Percentiles rank a stretch among this genome's conserved stretches.
Evolutionary conservation across 768 basidiomycete genomes (phyloP).

Genomic region (Auriculariales sp.): DNA sequence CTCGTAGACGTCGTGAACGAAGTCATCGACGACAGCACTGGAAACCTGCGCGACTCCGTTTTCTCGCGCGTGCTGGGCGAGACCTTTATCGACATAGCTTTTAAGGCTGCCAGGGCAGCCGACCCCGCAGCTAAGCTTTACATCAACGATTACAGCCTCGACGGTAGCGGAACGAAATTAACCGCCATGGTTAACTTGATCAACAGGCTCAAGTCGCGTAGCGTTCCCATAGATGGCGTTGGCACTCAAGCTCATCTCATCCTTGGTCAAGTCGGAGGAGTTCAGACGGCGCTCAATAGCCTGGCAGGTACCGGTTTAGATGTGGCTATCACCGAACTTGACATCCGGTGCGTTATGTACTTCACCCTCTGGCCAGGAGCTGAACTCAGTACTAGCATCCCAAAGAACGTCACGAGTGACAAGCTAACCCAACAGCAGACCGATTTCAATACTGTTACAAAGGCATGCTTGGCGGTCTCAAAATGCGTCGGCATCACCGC

Average conservation of each 20-base stretch:
- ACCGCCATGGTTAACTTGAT: constrained; percentile 41
- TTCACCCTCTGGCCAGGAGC: not conserved
- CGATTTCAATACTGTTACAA: not conserved
- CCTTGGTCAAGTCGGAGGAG: not conserved
- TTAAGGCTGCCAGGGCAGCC: constrained; percentile 35
- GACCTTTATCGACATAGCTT: constrained; percentile 35
- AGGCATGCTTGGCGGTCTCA: not conserved
- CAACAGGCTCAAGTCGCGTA: constrained; percentile 27
- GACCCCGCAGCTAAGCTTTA: constrained; percentile 45
- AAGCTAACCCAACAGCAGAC: not conserved
- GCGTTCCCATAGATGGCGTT: constrained; percentile 44
- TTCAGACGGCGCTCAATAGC: not conserved
- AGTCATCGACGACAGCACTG: constrained; percentile 47
- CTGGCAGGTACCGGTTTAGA: not conserved
- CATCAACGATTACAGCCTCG: constrained; percentile 26
- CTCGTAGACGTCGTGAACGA: constrained; percentile 42
- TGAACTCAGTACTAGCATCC: not conserved
- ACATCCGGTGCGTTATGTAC: constrained; percentile 28
- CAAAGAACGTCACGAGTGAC: not conserved
- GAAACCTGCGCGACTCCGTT: constrained; percentile 36
- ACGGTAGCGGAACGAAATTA: constrained; percentile 25
- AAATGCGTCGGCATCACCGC: not conserved
- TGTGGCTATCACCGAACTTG: constrained; percentile 35
- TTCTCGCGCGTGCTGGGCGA: constrained; percentile 39
- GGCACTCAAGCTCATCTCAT: constrained; percentile 27